Conservation (phyloP, 2,329 filamentous ascomycete species). For the Cadophora gregata region DNA sequence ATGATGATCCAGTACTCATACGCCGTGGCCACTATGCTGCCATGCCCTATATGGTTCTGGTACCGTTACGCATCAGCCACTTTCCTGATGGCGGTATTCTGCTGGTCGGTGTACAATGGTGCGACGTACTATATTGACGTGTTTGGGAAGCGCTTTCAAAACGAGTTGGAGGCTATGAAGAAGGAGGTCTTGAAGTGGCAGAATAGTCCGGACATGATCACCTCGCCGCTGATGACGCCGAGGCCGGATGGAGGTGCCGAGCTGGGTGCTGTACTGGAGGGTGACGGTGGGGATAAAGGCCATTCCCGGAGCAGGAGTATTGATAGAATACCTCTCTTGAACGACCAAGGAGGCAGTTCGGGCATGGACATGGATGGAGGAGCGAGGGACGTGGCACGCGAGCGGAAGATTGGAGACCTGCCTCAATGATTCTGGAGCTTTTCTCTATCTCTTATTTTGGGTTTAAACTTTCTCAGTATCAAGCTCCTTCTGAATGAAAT, state of each 20-base stretch:
- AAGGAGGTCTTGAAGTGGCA: conserved; percentile 92
- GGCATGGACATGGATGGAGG: conserved; percentile 52
- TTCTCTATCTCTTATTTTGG: background rate
- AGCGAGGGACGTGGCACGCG: conserved; percentile 54
- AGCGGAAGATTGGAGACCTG: conserved; percentile 50
- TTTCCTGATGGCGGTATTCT: conserved; percentile 84
- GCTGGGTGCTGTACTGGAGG: conserved; percentile 30
- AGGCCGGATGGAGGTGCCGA: conserved; percentile 36
- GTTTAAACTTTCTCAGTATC: background rate
- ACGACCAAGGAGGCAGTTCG: conserved; percentile 50
- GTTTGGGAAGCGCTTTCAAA: conserved; percentile 95
- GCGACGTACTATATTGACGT: conserved; percentile 98
- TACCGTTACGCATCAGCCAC: conserved; percentile 77
- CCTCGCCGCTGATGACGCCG: conserved; percentile 49
- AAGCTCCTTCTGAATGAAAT: background rate
- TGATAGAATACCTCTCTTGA: conserved; percentile 63
- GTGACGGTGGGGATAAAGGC: conserved; percentile 19
- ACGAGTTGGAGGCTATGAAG: conserved; percentile 88
- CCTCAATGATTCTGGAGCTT: conserved; percentile 33
- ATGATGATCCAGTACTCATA: conserved; percentile 97
- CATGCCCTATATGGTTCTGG: conserved; percentile 94
- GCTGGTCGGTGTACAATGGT: conserved; percentile 95
- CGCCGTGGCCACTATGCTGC: conserved; percentile 90
- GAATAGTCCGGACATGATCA: conserved; percentile 57
- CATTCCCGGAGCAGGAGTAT: conserved; percentile 44